A percentile compares a stretch with the other conserved stretches of the same genome.
Conservation (phyloP, 1,139 yeast species). For the Geotrichum bryndzae region DNA sequence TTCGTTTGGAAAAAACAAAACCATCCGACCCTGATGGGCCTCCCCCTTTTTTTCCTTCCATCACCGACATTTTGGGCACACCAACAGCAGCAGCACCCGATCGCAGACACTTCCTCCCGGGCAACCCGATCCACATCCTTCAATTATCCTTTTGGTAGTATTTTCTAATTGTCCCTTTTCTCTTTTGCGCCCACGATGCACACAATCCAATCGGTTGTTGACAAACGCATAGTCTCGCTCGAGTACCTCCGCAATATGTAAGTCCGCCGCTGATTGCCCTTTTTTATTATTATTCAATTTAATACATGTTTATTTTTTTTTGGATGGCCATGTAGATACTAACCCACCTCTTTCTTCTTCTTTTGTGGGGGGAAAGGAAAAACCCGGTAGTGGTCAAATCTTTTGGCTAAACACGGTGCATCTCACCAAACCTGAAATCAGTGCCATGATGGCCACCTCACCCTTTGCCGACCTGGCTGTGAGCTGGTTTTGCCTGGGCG, state of each 20-base stretch:
- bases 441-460: constrained; percentile 20
- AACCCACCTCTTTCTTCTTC: neutral
- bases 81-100: too few species aligned
- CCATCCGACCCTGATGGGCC: neutral
- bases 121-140: neutral
- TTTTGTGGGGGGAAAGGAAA: too few species aligned
- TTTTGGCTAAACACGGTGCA: constrained; percentile 26
- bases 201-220: constrained; percentile 14
- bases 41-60: neutral
- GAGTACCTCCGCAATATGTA: constrained; percentile 29
- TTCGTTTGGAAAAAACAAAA: too few species aligned
- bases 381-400: constrained; percentile 22
- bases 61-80: neutral
- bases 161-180: neutral
- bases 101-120: neutral
- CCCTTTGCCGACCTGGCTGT: constrained; percentile 16
- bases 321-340: neutral
- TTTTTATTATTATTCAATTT: too few species aligned
- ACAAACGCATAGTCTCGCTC: constrained; percentile 12
- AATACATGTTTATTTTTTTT: neutral
- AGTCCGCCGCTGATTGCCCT: constrained; percentile 10
- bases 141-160: too few species aligned
- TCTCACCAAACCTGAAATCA: constrained; percentile 24
- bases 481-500: constrained; percentile 27
- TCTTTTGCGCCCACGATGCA: neutral